phyloP scores from a whole-genome alignment of 164 flowering plant genomes.

The Malania oleifera region DNA sequence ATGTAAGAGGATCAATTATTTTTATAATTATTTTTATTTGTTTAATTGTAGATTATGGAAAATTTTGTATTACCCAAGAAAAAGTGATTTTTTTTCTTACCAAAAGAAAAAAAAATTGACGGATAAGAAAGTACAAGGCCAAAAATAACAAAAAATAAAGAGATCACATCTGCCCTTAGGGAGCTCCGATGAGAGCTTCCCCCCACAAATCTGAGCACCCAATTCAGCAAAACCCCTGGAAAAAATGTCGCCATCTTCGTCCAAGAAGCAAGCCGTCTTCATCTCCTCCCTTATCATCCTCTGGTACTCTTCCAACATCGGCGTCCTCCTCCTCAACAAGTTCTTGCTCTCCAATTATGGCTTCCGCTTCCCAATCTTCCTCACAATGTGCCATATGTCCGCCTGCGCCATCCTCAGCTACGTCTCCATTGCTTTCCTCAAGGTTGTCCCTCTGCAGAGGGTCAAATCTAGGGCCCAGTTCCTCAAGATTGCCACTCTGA shows the following conservation, averaged over 20 bases:
- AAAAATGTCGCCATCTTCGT: slow-evolving; percentile 11
- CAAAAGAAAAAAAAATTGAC: too few relatives aligned
- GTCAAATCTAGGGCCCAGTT: slow-evolving; percentile 57
- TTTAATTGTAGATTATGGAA: too few relatives aligned
- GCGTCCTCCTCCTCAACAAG: slow-evolving; percentile 72
- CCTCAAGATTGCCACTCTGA: slow-evolving; percentile 50
- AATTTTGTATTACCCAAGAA: too few relatives aligned
- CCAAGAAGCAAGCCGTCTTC: slow-evolving; percentile 35
- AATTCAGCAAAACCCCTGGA: not conserved
- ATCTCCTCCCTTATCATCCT: slow-evolving; percentile 38
- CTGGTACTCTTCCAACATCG: slow-evolving; percentile 80
- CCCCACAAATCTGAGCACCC: slow-evolving; percentile 1
- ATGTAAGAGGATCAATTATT: too few relatives aligned
- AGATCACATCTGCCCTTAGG: slow-evolving; percentile 7
- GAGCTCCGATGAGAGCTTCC: slow-evolving; percentile 15
- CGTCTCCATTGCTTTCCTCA: slow-evolving; percentile 48
- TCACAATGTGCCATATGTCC: slow-evolving; percentile 84
- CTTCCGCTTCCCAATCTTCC: slow-evolving; percentile 70
- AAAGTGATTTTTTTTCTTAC: too few relatives aligned
- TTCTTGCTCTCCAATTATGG: slow-evolving; percentile 61
- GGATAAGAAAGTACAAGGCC: too few relatives aligned
- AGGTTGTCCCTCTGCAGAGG: slow-evolving; percentile 54
- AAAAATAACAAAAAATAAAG: too few relatives aligned
- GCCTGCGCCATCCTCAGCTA: slow-evolving; percentile 75
- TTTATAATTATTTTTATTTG: too few relatives aligned